phyloP scores from a whole-genome alignment of 176 grass and related monocot genomes.

The Avena eriantha region DNA sequence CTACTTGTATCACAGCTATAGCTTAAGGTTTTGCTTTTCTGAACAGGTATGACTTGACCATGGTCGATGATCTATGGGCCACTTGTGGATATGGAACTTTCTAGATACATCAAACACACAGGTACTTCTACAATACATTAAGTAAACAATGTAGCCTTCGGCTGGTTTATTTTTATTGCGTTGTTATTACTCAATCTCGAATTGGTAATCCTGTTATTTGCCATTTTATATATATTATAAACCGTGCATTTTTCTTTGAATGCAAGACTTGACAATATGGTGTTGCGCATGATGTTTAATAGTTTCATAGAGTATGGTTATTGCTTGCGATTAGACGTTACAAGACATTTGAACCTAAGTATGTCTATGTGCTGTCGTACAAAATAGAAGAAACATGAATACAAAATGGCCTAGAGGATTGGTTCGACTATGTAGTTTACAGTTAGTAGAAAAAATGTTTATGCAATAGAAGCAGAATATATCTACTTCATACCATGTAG shows the following conservation, averaged over 20 bases:
- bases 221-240: neutral
- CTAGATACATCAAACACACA: neutral
- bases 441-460: neutral
- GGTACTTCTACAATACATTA: neutral
- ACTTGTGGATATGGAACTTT: neutral
- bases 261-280: neutral
- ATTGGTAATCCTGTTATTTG: neutral
- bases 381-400: neutral
- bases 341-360: neutral
- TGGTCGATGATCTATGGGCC: slow-evolving; percentile 1
- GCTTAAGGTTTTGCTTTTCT: neutral
- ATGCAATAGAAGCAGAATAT: neutral
- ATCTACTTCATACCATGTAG: slow-evolving; percentile 23
- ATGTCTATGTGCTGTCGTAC: neutral
- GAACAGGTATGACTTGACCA: neutral
- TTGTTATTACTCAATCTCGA: neutral
- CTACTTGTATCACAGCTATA: neutral
- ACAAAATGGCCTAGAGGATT: neutral
- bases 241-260: neutral
- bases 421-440: neutral
- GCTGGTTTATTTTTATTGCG: neutral
- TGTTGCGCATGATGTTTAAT: neutral
- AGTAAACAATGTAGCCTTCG: neutral
- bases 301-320: neutral
- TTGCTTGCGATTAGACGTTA: neutral